Evolutionary conservation across 2,329 filamentous ascomycete species (phyloP).

Genomic region (Ilyonectria robusta): DNA sequence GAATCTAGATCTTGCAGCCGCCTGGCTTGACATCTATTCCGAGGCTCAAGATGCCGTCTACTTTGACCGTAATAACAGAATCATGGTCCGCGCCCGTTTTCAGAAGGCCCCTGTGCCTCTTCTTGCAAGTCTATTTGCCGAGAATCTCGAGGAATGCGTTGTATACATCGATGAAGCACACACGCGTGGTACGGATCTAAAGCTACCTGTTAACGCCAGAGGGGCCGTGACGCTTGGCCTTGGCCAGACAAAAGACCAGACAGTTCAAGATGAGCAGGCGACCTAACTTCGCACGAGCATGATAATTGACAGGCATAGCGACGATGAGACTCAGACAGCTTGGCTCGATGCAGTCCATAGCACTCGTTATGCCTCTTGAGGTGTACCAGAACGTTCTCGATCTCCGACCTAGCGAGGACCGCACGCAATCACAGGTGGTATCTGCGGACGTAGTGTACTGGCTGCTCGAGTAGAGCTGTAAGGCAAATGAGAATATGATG

Average conservation of each 20-base stretch:
- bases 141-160: slow-evolving; percentile 65
- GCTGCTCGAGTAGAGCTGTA: slow-evolving; percentile 76
- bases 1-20: slow-evolving; percentile 63
- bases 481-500: slow-evolving; percentile 70
- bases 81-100: slow-evolving; percentile 40
- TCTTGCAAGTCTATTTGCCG: slow-evolving; percentile 67
- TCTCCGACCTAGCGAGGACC: slow-evolving; percentile 34
- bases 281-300: fast-evolving
- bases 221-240: slow-evolving; percentile 71
- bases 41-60: slow-evolving; percentile 66
- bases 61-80: slow-evolving; percentile 58
- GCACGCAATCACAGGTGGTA: slow-evolving; percentile 16
- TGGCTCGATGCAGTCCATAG: slow-evolving; percentile 66
- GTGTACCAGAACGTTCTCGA: slow-evolving; percentile 74
- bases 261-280: slow-evolving; percentile 67
- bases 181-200: slow-evolving; percentile 72
- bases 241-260: slow-evolving; percentile 71
- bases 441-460: slow-evolving; percentile 60
- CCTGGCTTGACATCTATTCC: slow-evolving; percentile 65
- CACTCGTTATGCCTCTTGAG: slow-evolving; percentile 71
- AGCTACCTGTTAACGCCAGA: slow-evolving; percentile 61
- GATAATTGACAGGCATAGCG: slow-evolving; percentile 56
- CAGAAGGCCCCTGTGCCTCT: slow-evolving; percentile 64
- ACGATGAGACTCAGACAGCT: slow-evolving; percentile 77
- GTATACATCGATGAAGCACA: slow-evolving; percentile 75